Conservation (phyloP, 2,329 filamentous ascomycete species). For the Neoarthrinium moseri region DNA sequence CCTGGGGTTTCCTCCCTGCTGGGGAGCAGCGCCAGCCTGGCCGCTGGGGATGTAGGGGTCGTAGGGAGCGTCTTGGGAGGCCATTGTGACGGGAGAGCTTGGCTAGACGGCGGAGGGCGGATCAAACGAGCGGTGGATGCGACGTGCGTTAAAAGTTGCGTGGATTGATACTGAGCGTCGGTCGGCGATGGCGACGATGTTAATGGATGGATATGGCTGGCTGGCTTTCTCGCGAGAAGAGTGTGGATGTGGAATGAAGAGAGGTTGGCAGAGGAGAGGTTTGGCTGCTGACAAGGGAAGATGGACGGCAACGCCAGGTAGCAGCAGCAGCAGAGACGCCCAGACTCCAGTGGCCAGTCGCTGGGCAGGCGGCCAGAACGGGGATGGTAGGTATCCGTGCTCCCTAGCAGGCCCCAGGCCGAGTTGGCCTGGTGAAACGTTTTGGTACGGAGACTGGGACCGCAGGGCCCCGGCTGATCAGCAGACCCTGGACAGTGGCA, state of each 20-base stretch:
- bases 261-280: constrained; percentile 8
- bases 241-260: constrained; percentile 8
- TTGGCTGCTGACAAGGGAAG: not conserved
- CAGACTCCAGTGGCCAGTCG: not conserved
- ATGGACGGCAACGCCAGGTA: not conserved
- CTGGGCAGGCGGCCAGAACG: not conserved
- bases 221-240: not conserved
- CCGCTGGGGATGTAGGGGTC: constrained; percentile 85
- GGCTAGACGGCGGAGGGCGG: not conserved
- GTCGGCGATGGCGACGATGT: too few species aligned
- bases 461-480: not conserved
- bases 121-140: not conserved
- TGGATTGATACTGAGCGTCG: too few species aligned
- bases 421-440: constrained; percentile 10
- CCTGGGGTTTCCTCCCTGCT: constrained; percentile 48
- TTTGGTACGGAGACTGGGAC: constrained; percentile 2
- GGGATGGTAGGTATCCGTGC: constrained; percentile 3
- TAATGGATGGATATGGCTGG: not conserved
- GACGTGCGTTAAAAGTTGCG: not conserved
- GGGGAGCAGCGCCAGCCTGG: constrained; percentile 42
- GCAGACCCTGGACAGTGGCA: not conserved
- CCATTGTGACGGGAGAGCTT: constrained; percentile 39
- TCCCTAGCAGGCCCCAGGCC: not conserved
- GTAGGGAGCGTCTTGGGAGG: constrained; percentile 63
- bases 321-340: not conserved